A percentile compares a stretch with the other conserved stretches of the same genome.
Conservation (phyloP, 768 basidiomycete species). For the Lentinula sp. region DNA sequence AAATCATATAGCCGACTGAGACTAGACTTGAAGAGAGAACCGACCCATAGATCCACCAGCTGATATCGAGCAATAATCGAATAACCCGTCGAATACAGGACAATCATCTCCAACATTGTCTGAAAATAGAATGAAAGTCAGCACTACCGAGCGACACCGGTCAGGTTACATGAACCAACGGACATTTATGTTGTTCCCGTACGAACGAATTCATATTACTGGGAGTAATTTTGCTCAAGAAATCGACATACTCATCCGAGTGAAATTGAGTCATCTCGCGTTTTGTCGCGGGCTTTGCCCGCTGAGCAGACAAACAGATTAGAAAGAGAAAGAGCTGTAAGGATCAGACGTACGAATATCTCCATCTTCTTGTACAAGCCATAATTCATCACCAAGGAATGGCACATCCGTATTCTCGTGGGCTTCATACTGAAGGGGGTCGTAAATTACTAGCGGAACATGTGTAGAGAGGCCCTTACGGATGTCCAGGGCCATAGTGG, state of each 20-base stretch:
- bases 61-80: slow-evolving; percentile 98
- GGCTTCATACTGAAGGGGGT: slow-evolving; percentile 80
- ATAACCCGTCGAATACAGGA: slow-evolving; percentile 96
- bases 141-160: not conserved
- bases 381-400: slow-evolving; percentile 99
- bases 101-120: slow-evolving; percentile 99
- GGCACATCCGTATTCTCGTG: slow-evolving; percentile 98
- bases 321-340: not conserved
- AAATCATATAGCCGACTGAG: slow-evolving; percentile 1
- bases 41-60: slow-evolving; percentile 99
- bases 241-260: slow-evolving; percentile 98
- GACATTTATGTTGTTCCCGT: slow-evolving; percentile 96
- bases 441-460: slow-evolving; percentile 9
- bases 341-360: slow-evolving; percentile 75
- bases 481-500: slow-evolving; percentile 97
- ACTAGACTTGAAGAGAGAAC: slow-evolving; percentile 16
- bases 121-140: slow-evolving; percentile 20
- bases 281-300: slow-evolving; percentile 98
- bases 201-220: slow-evolving; percentile 92
- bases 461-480: slow-evolving; percentile 39
- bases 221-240: slow-evolving; percentile 88
- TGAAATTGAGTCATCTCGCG: slow-evolving; percentile 99
- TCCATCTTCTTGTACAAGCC: slow-evolving; percentile 99
- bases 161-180: slow-evolving; percentile 14
- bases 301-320: slow-evolving; percentile 37